Conservation (phyloP, 768 basidiomycete species). For the Peribolospora kevripleyi region DNA sequence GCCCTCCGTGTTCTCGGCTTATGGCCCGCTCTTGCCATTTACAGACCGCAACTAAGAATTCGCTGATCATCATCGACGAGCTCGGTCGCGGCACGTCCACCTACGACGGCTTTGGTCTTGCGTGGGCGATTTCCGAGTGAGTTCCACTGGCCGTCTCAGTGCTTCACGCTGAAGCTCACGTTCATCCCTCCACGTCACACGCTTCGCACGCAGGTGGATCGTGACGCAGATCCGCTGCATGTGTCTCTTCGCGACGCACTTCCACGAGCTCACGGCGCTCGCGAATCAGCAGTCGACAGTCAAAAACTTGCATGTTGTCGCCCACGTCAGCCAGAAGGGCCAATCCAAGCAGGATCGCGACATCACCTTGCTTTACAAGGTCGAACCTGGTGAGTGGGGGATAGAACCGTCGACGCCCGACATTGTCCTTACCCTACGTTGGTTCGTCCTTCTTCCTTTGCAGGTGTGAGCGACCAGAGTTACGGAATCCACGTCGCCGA, state of each 20-base stretch:
- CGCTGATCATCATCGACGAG: conserved; percentile 91
- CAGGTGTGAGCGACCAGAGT: conserved; percentile 82
- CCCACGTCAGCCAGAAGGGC: conserved; percentile 44
- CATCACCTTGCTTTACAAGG: conserved; percentile 55
- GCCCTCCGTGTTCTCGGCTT: background rate
- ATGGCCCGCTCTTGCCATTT: background rate
- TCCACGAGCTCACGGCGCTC: conserved; percentile 83
- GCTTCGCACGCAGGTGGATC: conserved; percentile 39
- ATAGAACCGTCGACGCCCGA: background rate
- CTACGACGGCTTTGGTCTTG: conserved; percentile 89
- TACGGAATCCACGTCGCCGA: conserved; percentile 96
- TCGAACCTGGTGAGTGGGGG: conserved; percentile 40
- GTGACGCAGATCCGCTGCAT: conserved; percentile 78
- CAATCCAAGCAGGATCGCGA: conserved; percentile 28
- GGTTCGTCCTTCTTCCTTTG: background rate
- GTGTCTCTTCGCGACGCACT: conserved; percentile 85
- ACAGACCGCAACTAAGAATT: conserved; percentile 74
- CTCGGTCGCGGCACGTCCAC: conserved; percentile 81
- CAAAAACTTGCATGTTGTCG: conserved; percentile 85
- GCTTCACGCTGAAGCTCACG: background rate
- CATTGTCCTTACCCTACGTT: background rate
- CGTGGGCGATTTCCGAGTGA: conserved; percentile 97
- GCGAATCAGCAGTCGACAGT: conserved; percentile 68
- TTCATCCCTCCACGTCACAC: background rate
- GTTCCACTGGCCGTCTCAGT: conserved; percentile 10